Evolutionary conservation across 805 yeast genomes (phyloP).

Genomic region (Cyberlindnera saturnus): DNA sequence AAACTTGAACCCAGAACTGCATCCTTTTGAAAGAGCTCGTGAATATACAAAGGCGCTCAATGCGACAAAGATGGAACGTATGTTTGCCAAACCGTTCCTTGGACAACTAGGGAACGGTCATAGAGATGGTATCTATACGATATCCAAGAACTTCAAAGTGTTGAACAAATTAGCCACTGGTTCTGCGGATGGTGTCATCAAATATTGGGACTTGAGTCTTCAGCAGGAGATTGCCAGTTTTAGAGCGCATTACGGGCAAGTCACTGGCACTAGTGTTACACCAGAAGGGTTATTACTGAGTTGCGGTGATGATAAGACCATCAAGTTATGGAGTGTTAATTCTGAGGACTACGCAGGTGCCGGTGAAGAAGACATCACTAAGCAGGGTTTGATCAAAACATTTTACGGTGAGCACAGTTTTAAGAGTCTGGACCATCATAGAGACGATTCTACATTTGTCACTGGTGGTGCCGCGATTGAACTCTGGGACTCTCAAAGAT

Average conservation of each 20-base stretch:
- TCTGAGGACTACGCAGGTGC: conserved; percentile 40
- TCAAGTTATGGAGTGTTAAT: conserved; percentile 82
- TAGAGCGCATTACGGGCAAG: conserved; percentile 87
- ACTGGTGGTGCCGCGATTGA: conserved; percentile 90
- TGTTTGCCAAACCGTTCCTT: conserved; percentile 96
- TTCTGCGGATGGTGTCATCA: conserved; percentile 91
- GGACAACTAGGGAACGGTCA: conserved; percentile 96
- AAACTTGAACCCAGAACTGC: conserved; percentile 87
- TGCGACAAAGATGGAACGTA: conserved; percentile 91
- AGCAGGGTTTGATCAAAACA: conserved; percentile 64
- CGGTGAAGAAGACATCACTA: conserved; percentile 28
- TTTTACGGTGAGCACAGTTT: conserved; percentile 81
- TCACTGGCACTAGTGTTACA: conserved; percentile 72
- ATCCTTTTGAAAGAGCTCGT: conserved; percentile 95
- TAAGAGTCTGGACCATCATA: conserved; percentile 81
- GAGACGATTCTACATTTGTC: conserved; percentile 65
- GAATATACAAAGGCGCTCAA: conserved; percentile 92
- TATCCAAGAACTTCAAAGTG: conserved; percentile 70
- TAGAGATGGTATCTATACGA: conserved; percentile 84
- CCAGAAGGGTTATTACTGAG: conserved; percentile 55
- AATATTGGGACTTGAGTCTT: conserved; percentile 86
- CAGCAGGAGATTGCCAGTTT: conserved; percentile 70
- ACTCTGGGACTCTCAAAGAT: conserved; percentile 85
- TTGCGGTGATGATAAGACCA: conserved; percentile 86
- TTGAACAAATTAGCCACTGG: conserved; percentile 83